Evolutionary conservation across 2,329 filamentous ascomycete species (phyloP).

Genomic region (Orbilia ellipsospora): DNA sequence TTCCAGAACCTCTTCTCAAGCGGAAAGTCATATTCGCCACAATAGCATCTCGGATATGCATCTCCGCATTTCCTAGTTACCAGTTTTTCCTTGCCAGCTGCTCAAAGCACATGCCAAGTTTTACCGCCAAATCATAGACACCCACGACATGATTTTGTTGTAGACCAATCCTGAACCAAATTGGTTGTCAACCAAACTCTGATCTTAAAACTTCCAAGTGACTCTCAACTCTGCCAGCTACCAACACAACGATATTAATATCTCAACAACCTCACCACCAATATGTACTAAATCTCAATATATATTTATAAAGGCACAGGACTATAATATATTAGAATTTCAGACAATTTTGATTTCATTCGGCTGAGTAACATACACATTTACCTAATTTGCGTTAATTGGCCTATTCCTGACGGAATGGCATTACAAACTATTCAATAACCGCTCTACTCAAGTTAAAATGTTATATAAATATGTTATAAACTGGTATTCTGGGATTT

Average conservation of each 20-base stretch:
- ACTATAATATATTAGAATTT: neutral
- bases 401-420: neutral
- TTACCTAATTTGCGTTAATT: neutral
- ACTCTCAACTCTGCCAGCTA: neutral
- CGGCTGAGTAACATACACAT: neutral
- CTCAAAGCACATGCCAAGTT: too few relatives aligned
- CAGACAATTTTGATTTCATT: neutral
- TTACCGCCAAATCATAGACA: neutral
- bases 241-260: conserved; percentile 1
- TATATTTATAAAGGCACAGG: conserved; percentile 1
- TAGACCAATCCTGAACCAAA: neutral
- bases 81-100: too few relatives aligned
- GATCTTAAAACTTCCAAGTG: neutral
- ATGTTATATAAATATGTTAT: neutral
- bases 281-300: neutral
- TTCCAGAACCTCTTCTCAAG: too few relatives aligned
- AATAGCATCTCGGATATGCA: neutral
- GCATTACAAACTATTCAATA: neutral
- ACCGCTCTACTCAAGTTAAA: neutral
- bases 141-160: neutral
- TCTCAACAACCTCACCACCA: neutral
- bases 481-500: neutral
- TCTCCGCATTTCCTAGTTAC: too few relatives aligned
- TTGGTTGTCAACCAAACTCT: neutral
- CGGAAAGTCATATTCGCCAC: neutral